Base-by-base conservation (phyloP, 1,139 yeast genomes). In the Scheffersomyces lignicola region DNA sequence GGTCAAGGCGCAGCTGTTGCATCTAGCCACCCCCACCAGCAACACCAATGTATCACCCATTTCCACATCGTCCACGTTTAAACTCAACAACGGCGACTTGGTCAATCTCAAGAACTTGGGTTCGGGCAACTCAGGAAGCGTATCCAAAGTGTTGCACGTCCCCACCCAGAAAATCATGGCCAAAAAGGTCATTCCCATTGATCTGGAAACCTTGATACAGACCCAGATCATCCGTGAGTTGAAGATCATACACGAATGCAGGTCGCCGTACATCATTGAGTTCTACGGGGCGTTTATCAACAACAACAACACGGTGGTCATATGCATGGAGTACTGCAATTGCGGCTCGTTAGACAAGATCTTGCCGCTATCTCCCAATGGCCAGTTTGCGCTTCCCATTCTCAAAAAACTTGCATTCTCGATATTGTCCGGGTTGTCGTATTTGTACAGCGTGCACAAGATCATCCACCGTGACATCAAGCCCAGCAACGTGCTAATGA, bases 271-370 rank as follows among this genome's bases (percentile, higher is more conserved):
- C 51, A 90, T 92, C 37, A 86, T 89, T 33, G 88, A 86, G 34
- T 92, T 89, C 56, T 90, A 82, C 58, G 97, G 97, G 4, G 96
- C 96, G 0, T 86, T 81, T 54, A 72, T 83, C 32, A 73, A 76
- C 44, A 80, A 75, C 47, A 78, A 77, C 44, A 81, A 78, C 49
- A 62, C 73, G 24, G 86, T 85, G 23, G 84, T 88, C 13, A 84
- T 92, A 44, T 83, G 96, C 59, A 88, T 90, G 96, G 97, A 92
- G 58, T 90, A 87, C 58, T 86, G 92, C 78, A 95, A 92, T 60
- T 86, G 96, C 59, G 94, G 96, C 0, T 88, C 97, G 0, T 68
- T 92, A 34, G 97, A 90, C 57, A 80, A 86, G 43, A 83, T 90
- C 20, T 63, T 82, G 42, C 85, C 70, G 49, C 74, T 83, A 31